These are phyloP conservation scores for Gaultheria prostrata DNA, from an alignment of 148 eudicot species.

Conservation along the genomic window DNA sequence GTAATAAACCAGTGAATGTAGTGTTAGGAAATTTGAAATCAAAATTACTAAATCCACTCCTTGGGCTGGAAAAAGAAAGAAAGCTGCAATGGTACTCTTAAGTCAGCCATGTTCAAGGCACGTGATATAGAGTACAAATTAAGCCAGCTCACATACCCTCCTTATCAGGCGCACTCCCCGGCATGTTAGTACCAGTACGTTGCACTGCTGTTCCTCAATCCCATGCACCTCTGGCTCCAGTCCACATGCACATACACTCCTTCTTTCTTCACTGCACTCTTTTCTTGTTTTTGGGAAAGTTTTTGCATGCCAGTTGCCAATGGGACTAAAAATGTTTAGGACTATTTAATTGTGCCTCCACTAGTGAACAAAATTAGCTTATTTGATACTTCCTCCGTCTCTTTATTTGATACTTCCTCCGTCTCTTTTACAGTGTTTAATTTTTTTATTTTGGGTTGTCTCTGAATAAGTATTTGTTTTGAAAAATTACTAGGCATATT, in stretches of 20 bases:
- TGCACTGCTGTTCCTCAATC: not conserved
- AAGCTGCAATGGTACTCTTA: not conserved
- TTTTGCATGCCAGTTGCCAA: not conserved
- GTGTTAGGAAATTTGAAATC: not conserved
- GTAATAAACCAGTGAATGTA: too few relatives aligned
- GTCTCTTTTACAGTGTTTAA: too few relatives aligned
- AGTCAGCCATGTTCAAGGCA: not conserved
- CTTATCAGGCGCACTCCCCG: conserved; percentile 5
- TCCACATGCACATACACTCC: not conserved
- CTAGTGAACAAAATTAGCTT: not conserved
- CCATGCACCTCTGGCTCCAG: not conserved
- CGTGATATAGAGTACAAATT: not conserved
- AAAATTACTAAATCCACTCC: not conserved
- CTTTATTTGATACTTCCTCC: too few relatives aligned
- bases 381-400: too few relatives aligned
- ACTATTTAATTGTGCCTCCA: not conserved
- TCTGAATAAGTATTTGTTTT: too few relatives aligned
- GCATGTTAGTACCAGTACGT: not conserved
- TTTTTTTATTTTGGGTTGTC: too few relatives aligned
- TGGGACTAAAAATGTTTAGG: not conserved
- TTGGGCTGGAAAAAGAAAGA: not conserved
- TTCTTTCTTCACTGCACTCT: not conserved
- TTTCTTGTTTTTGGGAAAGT: not conserved
- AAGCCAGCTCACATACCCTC: not conserved
- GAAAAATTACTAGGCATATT: too few relatives aligned